Evolutionary conservation across 305 asterid genomes (phyloP), one percentile per base, ranked within the genome.

Genomic region (Plantago coronopus): DNA sequence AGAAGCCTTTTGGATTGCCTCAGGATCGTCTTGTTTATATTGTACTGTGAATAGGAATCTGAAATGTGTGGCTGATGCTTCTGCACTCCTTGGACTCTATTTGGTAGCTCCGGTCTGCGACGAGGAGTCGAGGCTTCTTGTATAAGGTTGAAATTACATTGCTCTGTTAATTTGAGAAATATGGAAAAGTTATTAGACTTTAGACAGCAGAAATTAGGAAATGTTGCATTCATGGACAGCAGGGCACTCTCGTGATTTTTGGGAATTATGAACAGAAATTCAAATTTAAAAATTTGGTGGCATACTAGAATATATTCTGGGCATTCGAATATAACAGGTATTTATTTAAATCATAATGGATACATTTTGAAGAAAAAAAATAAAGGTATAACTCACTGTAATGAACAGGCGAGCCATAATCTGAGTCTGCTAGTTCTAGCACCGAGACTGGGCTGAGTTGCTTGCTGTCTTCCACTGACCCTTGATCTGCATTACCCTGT

Each of bases 371-470:
- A 27, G 7, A 8, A 27, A 7, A 5, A 53, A 10, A 19, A 43
- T 44, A 10, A n/a, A n/a, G 47, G 38, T 48, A 13, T 0, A 51
- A 63, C 72, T 61, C 72, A 81, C 87, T 67, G 37, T 70, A 60
- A 54, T 73, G 74, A 62, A 66, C 18, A 57, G 82, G 81, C 48
- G 81, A 72, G 14, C 59, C 79, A 46, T 73, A 71, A 49, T 69
- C 72, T 4, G 76, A 64, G 70, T 79, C 73, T 60, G 82, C 64
- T 72, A 76, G 87, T 72, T 83, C 82, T 54, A 85, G 79, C 18
- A 84, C 82, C 42, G 95, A 89, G 27, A 77, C 77, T 43, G 95
- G 91, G 69, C 89, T 82, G 50, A 82, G 79, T 67, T 83, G 85
- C 54, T 77, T 77, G 59, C 53, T 40, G 37, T 80, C 77, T 60